Evolutionary conservation across 1,139 yeast genomes (phyloP).

Genomic region (Scheffersomyces parashehatae): DNA sequence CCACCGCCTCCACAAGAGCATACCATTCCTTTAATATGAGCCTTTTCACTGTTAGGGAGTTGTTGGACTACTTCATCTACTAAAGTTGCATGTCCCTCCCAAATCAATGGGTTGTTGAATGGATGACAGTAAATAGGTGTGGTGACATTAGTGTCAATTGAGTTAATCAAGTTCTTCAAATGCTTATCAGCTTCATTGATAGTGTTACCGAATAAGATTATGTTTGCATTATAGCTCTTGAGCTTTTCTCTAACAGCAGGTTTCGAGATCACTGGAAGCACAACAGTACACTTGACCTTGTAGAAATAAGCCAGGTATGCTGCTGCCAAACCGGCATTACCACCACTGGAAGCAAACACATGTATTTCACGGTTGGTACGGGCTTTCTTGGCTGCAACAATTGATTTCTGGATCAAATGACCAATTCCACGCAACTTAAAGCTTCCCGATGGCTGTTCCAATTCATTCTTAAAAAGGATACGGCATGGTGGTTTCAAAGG

Average conservation of each 20-base stretch:
- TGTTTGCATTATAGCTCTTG: conserved; percentile 53
- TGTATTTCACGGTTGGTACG: conserved; percentile 29
- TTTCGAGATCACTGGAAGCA: conserved; percentile 55
- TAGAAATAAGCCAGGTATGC: conserved; percentile 56
- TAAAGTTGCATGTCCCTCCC: conserved; percentile 69
- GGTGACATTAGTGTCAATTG: conserved; percentile 12
- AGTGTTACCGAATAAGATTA: conserved; percentile 53
- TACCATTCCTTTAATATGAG: conserved; percentile 55
- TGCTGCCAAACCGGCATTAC: conserved; percentile 79
- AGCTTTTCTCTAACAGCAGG: conserved; percentile 27
- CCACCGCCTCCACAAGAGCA: conserved; percentile 82
- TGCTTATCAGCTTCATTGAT: conserved; percentile 69
- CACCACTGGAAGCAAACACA: conserved; percentile 70
- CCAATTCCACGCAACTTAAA: conserved; percentile 73
- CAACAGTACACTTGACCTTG: conserved; percentile 60
- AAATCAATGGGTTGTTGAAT: conserved; percentile 59
- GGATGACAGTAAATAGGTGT: conserved; percentile 68
- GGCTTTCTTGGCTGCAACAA: conserved; percentile 19
- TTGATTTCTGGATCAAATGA: conserved; percentile 35
- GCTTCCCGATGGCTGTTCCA: conserved; percentile 70
- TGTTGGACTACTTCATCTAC: conserved; percentile 53
- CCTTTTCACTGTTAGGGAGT: conserved; percentile 15
- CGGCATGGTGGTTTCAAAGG: conserved; percentile 42
- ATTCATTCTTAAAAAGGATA: conserved; percentile 60
- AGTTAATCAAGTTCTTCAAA: conserved; percentile 27